Evolutionary conservation across 345 rosid genomes (phyloP), one percentile per base, ranked within the genome.

Genomic region (Gossypium rotundifolium): DNA sequence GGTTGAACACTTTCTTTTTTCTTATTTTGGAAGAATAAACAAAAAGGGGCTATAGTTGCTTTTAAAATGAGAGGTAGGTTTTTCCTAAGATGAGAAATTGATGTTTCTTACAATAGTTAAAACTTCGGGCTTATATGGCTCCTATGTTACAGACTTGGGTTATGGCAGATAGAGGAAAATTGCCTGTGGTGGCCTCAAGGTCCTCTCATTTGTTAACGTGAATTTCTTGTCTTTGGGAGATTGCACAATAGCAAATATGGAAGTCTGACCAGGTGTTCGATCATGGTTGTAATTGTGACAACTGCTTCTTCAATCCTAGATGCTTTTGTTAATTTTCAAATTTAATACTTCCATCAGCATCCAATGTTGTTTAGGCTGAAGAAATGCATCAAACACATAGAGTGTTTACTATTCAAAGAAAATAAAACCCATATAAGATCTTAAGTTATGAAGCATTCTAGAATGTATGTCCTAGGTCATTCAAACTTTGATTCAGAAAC

Each of bases 151-250:
- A 61, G 44, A 61, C 16, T 29, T 29, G n/a, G 65, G 18, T 61
- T 38, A 38, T 63, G 68, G 68, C 68, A 38, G 68, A 38, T 63
- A 67, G 42, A 67, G 71, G 54, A 46, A 67, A 23, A 14, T 69
- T 27, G 45, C 60, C 5, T 27, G 17, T 69, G 72, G 45, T 68
- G 59, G 45, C 58, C 44, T 68, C 72, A 49, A 68, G 44, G 59
- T 49, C 45, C 72, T 68, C 72, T 68, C 72, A 68, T 49, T 27
- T 68, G 72, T 9, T 68, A 68, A 49, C 14, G 20, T 25, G 59
- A 68, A 27, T 49, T 48, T 68, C 57, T 68, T 68, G 44, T 68
- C 58, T 68, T 68, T 68, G 72, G 72, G 44, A 68, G 72, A 68
- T 49, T 68, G 42, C 58, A 23, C 42, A 14, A 48, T 68, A 48